Evolutionary conservation across 805 yeast genomes (phyloP).

Genomic region (Priceomyces fermenticarens): DNA sequence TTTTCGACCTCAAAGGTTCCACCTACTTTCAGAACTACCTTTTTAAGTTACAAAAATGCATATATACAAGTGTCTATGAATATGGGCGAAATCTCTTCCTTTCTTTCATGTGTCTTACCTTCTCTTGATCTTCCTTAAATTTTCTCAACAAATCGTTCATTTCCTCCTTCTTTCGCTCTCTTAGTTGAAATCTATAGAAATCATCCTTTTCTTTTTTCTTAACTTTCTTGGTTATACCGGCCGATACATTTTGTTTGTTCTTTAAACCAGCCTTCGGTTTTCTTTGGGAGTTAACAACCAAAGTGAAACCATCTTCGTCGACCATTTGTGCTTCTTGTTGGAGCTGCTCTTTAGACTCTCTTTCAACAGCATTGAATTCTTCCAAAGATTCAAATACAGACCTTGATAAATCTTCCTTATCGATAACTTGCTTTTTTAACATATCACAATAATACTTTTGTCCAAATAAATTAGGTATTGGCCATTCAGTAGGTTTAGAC

Average conservation of each 20-base stretch:
- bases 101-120: slow-evolving; percentile 73
- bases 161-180: slow-evolving; percentile 89
- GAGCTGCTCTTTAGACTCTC: slow-evolving; percentile 53
- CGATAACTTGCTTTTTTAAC: slow-evolving; percentile 35
- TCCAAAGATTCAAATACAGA: slow-evolving; percentile 60
- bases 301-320: slow-evolving; percentile 92
- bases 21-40: background rate
- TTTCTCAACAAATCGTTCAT: slow-evolving; percentile 82
- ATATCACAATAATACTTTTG: slow-evolving; percentile 43
- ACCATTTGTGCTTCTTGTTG: slow-evolving; percentile 58
- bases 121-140: slow-evolving; percentile 88
- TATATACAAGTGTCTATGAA: slow-evolving; percentile 20
- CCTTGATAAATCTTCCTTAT: slow-evolving; percentile 49
- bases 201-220: slow-evolving; percentile 80
- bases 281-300: slow-evolving; percentile 84
- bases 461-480: slow-evolving; percentile 30
- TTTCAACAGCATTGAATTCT: slow-evolving; percentile 70
- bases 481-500: slow-evolving; percentile 33
- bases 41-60: background rate
- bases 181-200: slow-evolving; percentile 92
- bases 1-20: too few relatives aligned
- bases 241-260: slow-evolving; percentile 48
- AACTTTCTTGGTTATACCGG: slow-evolving; percentile 45
- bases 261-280: slow-evolving; percentile 72
- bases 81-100: slow-evolving; percentile 85